These are phyloP conservation scores for Fonsecaea multimorphosa DNA, from an alignment of 2,329 filamentous ascomycete species.

Conservation along the genomic window DNA sequence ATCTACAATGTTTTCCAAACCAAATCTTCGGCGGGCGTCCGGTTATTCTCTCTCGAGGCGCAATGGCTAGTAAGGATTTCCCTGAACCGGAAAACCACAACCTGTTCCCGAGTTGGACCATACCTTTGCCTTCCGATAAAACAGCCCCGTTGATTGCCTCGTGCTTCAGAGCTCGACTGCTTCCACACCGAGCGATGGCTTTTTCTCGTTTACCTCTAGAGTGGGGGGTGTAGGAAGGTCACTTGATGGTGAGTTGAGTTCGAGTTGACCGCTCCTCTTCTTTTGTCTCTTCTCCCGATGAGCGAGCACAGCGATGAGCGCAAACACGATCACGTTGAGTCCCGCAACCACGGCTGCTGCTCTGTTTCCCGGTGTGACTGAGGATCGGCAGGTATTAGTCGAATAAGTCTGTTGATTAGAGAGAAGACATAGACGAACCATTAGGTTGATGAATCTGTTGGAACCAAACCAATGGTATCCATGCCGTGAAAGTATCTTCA, in stretches of 20 bases:
- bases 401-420: not conserved
- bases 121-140: too few relatives aligned
- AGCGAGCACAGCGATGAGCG: conserved; percentile 19
- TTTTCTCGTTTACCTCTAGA: not conserved
- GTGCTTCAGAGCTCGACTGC: conserved; percentile 13
- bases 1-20: too few relatives aligned
- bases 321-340: conserved; percentile 28
- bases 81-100: too few relatives aligned
- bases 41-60: too few relatives aligned
- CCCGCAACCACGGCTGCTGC: conserved; percentile 28
- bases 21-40: too few relatives aligned
- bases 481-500: conserved; percentile 29
- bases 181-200: conserved; percentile 1
- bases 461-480: conserved; percentile 34
- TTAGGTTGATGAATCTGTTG: conserved; percentile 33
- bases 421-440: conserved; percentile 22
- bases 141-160: too few relatives aligned
- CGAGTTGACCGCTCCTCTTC: conserved; percentile 19
- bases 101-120: too few relatives aligned
- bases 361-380: conserved; percentile 31
- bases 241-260: not conserved
- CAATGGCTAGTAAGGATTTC: too few relatives aligned
- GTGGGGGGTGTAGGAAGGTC: not conserved
- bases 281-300: conserved; percentile 27
- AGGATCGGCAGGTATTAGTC: not conserved